Conservation (phyloP, 2,329 filamentous ascomycete species). For the Nemania diffusa region DNA sequence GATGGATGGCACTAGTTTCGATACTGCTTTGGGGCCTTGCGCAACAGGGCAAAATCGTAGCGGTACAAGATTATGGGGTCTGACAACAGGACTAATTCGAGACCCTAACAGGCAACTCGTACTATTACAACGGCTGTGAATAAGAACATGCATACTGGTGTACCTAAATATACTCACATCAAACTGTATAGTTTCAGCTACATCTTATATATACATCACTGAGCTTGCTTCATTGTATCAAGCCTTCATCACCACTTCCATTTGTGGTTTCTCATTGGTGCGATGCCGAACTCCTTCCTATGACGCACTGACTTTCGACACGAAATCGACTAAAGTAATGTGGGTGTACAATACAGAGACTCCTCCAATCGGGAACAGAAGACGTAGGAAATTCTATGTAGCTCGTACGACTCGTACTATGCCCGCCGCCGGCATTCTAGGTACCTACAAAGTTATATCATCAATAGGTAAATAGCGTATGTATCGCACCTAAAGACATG, state of each 20-base stretch:
- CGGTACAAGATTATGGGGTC: not conserved
- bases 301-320: conserved; percentile 25
- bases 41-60: not conserved
- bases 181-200: not conserved
- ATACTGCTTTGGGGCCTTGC: not conserved
- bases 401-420: not conserved
- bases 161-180: not conserved
- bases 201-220: not conserved
- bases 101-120: not conserved
- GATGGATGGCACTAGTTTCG: not conserved
- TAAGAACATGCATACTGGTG: conserved; percentile 6
- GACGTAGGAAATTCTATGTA: not conserved
- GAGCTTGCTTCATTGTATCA: conserved; percentile 13
- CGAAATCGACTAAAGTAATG: conserved; percentile 12
- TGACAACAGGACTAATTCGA: not conserved
- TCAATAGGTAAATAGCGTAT: not conserved
- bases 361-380: not conserved
- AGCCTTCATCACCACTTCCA: conserved; percentile 11
- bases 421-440: not conserved
- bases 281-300: conserved; percentile 9
- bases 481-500: not conserved
- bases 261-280: not conserved
- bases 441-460: not conserved
- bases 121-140: not conserved
- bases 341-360: conserved; percentile 2